Base-by-base conservation (phyloP, 805 yeast species). In the Candida sphagnicola region DNA sequence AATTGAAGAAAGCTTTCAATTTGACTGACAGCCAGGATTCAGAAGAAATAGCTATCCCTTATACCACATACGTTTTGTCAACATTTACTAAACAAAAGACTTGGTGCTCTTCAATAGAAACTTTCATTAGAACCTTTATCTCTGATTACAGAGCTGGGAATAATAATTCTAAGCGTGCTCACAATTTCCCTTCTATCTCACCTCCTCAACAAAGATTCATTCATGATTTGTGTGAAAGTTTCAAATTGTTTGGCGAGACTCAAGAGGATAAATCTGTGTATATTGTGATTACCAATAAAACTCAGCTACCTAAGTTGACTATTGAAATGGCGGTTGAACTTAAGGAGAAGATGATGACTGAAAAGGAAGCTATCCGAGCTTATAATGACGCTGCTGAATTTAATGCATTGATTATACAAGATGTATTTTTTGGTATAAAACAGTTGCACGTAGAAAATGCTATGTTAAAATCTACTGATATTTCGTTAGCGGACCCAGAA, bases 251-350 rank as follows among this genome's bases (percentile, higher is more conserved):
- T 48, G 67, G 83, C 0, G 89, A 85, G 50, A 76, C 90, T 2
- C 93, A 85, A 44, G 96, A 86, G 57, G 77, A 75, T 2, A 96
- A 87, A 43, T 76, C 83, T 8, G 91, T 88, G 0, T 80, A 75
- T 46, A 69, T 88, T n/a, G 67, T 60, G 23, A 49, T 65, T 5
- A 61, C 69, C 1, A 44, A 50, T n/a, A 38, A 49, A 5, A 54
- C 68, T 0, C 50, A 44, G 8, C 40, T 64, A 2, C 86, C 88
- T 0, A 48, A 53, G 8, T 48, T 70, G 31, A 63, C 72, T 1
- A 58, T 83, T n/a, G 62, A 61, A 19, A 74, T 74, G 36, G 74
- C 75, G 0, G 50, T 70, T 12, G 44, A 49, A 14, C 44, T 44
- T 35, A 49, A 49, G 41, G 53, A 49, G 35, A 56, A 46, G 42